phyloP scores from a whole-genome alignment of 108 stramenopile genomes.

The Nitzschia sp. region DNA sequence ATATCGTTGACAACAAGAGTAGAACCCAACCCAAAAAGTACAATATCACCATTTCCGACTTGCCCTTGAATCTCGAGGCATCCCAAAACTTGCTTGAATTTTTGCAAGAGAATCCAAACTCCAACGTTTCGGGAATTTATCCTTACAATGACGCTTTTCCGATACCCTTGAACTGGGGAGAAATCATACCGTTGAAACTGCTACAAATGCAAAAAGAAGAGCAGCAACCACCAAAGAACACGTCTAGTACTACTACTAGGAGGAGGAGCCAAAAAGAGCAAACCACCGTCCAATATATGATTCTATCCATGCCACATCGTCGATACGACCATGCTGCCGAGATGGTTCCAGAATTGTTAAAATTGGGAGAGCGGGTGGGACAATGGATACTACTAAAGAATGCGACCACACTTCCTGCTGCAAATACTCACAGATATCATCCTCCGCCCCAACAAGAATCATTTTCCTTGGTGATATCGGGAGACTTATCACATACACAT shows the following conservation, averaged over 20 bases:
- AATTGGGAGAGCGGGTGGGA: constrained; percentile 19
- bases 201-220: no score
- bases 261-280: no score
- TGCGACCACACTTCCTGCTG: background rate
- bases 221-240: no score
- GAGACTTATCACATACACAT: constrained; percentile 54
- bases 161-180: constrained; percentile 41
- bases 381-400: constrained; percentile 4
- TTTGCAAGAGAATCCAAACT: constrained; percentile 4
- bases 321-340: constrained; percentile 24
- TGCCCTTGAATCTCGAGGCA: background rate
- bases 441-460: constrained; percentile 2
- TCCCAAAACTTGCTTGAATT: constrained; percentile 18
- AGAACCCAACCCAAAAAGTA: background rate
- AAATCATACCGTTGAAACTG: constrained; percentile 42
- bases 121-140: constrained; percentile 27
- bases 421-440: background rate
- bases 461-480: constrained; percentile 33
- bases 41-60: constrained; percentile 16
- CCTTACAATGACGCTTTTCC: constrained; percentile 12
- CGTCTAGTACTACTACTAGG: background rate
- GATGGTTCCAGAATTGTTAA: constrained; percentile 41
- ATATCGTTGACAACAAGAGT: constrained; percentile 4
- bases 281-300: constrained; percentile 1
- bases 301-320: constrained; percentile 36